Evolutionary conservation across 495 filamentous ascomycete species (phyloP), one percentile per base, ranked within the genome.

Genomic region (Aspergillus asperescens): DNA sequence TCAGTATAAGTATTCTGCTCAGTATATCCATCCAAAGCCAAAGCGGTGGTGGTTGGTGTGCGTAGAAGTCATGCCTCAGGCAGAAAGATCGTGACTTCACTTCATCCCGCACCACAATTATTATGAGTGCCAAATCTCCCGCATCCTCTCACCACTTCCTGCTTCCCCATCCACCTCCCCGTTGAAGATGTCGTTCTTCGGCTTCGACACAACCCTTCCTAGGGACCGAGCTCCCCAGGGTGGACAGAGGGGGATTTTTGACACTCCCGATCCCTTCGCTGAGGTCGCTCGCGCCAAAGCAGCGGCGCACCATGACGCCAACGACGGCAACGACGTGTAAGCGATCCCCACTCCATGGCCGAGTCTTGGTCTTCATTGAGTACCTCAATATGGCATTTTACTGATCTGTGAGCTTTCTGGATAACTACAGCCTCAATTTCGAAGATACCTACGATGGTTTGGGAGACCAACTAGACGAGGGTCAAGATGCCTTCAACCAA

Each of bases 381-480:
- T 19, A 53, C 20, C 3, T 19, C 13, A 12, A 18, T 9, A 10
- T 27, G 13, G 19, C 37, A 9, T 18, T 41, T 0, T 57, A 19
- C 63, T 62, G 40, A 62, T 43, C 10, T 23, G 9, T 52, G 31
- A 7, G 22, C 15, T 29, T 54, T 1, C 3, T 48, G 41, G 4
- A 27, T 5, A 4, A 9, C 19, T 34, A 8, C 57, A 87, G 82
- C 31, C 81, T 97, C 49, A 90, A 97, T 53, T 98, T 97, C 58
- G 93, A 98, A 58, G 93, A 99, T 61, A 97, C 93, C 24, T 97
- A 99, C 65, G 94, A 99, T 70, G 93, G 93, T 2, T 76, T 97
- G 18, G 93, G 90, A 3, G 88, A 95, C 67, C 83, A 88, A 65
- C 81, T 99, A 25, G 86, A 95, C 59, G 91, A 97, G 62, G 87